These are phyloP conservation scores for Penicillium sp. DNA, from an alignment of 2,329 filamentous ascomycete genomes.

Conservation along the genomic window DNA sequence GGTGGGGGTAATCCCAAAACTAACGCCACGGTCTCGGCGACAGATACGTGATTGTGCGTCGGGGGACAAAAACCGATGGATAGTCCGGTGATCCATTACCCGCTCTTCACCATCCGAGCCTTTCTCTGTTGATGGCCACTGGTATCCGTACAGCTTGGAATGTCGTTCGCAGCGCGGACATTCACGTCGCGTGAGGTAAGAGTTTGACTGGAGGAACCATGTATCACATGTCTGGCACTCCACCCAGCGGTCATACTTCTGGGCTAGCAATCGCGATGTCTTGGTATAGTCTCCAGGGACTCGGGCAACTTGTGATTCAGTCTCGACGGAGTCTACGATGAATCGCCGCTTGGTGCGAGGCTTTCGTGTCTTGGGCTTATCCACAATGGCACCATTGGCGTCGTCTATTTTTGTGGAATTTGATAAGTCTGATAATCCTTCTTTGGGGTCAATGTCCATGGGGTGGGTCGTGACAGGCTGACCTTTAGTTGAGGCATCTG, in stretches of 20 bases:
- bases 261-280: slow-evolving; percentile 70
- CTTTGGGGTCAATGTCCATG: slow-evolving; percentile 19
- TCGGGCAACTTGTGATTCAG: slow-evolving; percentile 45
- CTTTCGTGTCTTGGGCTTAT: slow-evolving; percentile 21
- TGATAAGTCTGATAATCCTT: slow-evolving; percentile 27
- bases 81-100: slow-evolving; percentile 77
- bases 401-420: slow-evolving; percentile 31
- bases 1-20: slow-evolving; percentile 37
- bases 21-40: slow-evolving; percentile 39
- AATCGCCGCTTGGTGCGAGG: slow-evolving; percentile 25
- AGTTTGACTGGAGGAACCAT: slow-evolving; percentile 83
- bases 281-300: slow-evolving; percentile 78
- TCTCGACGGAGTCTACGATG: slow-evolving; percentile 41
- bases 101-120: slow-evolving; percentile 69
- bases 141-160: slow-evolving; percentile 89
- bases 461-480: slow-evolving; percentile 7
- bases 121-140: slow-evolving; percentile 93
- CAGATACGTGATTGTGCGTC: slow-evolving; percentile 59
- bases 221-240: slow-evolving; percentile 79
- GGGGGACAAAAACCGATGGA: slow-evolving; percentile 77
- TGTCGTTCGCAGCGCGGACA: slow-evolving; percentile 94
- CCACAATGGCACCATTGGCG: slow-evolving; percentile 17
- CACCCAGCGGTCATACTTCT: slow-evolving; percentile 79
- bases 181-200: slow-evolving; percentile 78
- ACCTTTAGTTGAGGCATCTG: slow-evolving; percentile 12